Evolutionary conservation across 2,329 filamentous ascomycete genomes (phyloP).

Genomic region (Xylariaceae sp.): DNA sequence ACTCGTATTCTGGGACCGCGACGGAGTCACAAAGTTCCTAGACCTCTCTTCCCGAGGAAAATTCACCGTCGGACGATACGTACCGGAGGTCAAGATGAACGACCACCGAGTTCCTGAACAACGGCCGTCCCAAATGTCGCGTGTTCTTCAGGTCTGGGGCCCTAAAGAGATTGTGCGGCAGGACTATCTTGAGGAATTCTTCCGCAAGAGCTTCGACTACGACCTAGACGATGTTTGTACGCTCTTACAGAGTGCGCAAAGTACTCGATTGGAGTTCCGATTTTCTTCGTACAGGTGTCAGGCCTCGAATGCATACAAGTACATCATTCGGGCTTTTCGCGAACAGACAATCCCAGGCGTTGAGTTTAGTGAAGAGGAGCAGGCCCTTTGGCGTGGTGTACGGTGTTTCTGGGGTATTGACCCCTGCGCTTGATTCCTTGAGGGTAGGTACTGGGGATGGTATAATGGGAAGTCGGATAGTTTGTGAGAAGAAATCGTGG

Average conservation of each 20-base stretch:
- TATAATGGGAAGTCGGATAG: too few relatives aligned
- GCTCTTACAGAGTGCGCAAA: neutral
- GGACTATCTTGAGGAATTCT: neutral
- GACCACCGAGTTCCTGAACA: neutral
- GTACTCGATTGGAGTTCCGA: neutral
- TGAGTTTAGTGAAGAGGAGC: neutral
- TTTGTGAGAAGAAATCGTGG: neutral
- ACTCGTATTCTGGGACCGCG: neutral
- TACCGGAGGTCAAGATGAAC: neutral
- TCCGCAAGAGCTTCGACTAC: neutral
- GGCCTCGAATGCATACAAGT: neutral
- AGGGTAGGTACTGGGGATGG: neutral
- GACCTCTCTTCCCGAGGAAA: neutral
- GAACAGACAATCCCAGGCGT: neutral
- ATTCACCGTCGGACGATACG: neutral
- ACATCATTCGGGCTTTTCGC: neutral
- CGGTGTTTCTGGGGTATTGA: neutral
- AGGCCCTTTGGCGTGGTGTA: neutral
- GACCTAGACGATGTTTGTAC: neutral
- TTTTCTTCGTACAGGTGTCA: neutral
- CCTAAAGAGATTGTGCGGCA: neutral
- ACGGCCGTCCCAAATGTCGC: neutral
- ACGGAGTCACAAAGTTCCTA: neutral
- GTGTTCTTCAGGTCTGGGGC: neutral
- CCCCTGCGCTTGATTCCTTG: neutral